Percentiles rank a stretch among this genome's conserved stretches.
Evolutionary conservation across 495 filamentous ascomycete species (phyloP).

Genomic region (Penicillium paxilli): DNA sequence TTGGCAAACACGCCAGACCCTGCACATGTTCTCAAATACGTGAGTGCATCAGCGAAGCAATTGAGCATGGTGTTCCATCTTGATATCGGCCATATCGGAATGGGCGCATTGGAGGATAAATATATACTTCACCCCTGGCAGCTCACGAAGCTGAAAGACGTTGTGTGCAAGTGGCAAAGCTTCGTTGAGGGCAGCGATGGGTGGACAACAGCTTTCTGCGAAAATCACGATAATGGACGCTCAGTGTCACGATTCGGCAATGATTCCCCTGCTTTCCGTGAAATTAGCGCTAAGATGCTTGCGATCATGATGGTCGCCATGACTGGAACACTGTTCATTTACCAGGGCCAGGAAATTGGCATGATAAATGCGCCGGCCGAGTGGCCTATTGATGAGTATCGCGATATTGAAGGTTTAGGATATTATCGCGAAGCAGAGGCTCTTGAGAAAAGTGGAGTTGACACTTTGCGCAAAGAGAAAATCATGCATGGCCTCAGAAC

Average conservation of each 20-base stretch:
- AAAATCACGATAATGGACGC: slow-evolving; percentile 65
- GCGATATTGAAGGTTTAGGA: slow-evolving; percentile 61
- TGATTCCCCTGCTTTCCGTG: slow-evolving; percentile 41
- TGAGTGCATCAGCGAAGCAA: slow-evolving; percentile 33
- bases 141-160: slow-evolving; percentile 37
- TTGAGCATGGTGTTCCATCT: slow-evolving; percentile 58
- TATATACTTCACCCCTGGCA: slow-evolving; percentile 36
- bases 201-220: slow-evolving; percentile 51
- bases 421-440: slow-evolving; percentile 44
- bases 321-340: slow-evolving; percentile 65
- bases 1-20: slow-evolving; percentile 39
- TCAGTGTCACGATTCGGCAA: slow-evolving; percentile 53
- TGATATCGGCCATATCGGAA: slow-evolving; percentile 48
- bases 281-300: slow-evolving; percentile 54
- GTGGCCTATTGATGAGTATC: slow-evolving; percentile 62
- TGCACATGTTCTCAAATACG: slow-evolving; percentile 41
- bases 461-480: slow-evolving; percentile 11
- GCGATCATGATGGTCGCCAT: slow-evolving; percentile 53
- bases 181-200: slow-evolving; percentile 48
- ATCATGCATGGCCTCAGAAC: slow-evolving; percentile 23
- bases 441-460: slow-evolving; percentile 1
- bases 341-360: slow-evolving; percentile 71
- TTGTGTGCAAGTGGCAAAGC: slow-evolving; percentile 36
- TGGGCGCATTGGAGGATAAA: slow-evolving; percentile 36
- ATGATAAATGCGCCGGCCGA: slow-evolving; percentile 62